Percentiles rank a stretch among this genome's conserved stretches.
phyloP scores from a whole-genome alignment of 306 rosid species.

The Cotoneaster glaucophyllus region DNA sequence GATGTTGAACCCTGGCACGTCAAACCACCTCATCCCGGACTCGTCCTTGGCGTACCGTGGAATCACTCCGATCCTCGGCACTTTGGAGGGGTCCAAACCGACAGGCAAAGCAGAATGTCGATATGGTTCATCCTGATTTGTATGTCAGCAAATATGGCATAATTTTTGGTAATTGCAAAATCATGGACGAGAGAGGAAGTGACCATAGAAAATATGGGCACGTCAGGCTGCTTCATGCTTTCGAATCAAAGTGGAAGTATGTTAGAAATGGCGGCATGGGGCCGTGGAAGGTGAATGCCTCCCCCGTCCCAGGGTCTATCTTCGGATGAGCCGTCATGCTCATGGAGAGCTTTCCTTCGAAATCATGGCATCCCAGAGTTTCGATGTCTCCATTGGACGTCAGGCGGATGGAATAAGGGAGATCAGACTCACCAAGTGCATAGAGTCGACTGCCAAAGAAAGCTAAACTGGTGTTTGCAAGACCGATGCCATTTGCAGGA shows the following conservation, averaged over 20 bases:
- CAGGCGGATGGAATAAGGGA: constrained; percentile 49
- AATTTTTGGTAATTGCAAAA: constrained; percentile 60
- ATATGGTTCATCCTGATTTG: constrained; percentile 72
- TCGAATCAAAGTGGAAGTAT: constrained; percentile 47
- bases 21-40: constrained; percentile 64
- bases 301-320: constrained; percentile 51
- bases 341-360: constrained; percentile 51
- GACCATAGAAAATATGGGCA: constrained; percentile 65
- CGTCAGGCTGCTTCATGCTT: constrained; percentile 57
- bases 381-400: constrained; percentile 44
- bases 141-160: constrained; percentile 65
- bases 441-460: constrained; percentile 47
- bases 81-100: constrained; percentile 48
- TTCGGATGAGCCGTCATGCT: constrained; percentile 95
- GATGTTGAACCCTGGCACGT: constrained; percentile 73
- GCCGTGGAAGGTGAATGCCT: constrained; percentile 76
- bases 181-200: constrained; percentile 70
- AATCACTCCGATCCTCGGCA: constrained; percentile 53
- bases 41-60: constrained; percentile 66
- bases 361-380: constrained; percentile 57
- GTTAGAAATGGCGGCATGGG: constrained; percentile 76
- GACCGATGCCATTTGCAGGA: constrained; percentile 70
- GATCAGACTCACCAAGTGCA: constrained; percentile 78
- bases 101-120: constrained; percentile 75
- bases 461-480: constrained; percentile 75